phyloP scores from a whole-genome alignment of 805 yeast species.

The Schizosaccharomyces pombe region DNA sequence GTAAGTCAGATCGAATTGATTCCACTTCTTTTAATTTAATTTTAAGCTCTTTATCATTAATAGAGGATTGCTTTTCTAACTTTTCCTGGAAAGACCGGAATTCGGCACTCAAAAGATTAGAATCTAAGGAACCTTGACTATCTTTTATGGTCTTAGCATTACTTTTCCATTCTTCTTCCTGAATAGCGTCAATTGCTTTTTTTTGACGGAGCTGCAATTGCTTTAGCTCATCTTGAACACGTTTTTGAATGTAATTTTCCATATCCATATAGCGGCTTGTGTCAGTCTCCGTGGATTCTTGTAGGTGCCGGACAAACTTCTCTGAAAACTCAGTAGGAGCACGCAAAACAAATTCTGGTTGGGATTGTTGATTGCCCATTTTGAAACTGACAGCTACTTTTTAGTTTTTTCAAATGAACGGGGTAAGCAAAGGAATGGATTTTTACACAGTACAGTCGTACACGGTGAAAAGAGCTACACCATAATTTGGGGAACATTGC shows the following conservation, averaged over 20 bases:
- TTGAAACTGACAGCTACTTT: neutral
- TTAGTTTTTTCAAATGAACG: neutral
- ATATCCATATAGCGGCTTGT: neutral
- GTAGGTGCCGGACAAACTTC: neutral
- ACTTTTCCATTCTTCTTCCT: neutral
- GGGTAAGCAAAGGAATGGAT: too few species aligned
- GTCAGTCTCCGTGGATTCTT: neutral
- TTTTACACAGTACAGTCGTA: too few species aligned
- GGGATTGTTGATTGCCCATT: neutral
- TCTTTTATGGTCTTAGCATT: neutral
- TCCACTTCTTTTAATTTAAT: neutral
- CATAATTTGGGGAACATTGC: too few species aligned
- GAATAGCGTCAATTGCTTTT: neutral
- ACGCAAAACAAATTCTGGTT: neutral
- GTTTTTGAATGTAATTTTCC: neutral
- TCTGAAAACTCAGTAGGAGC: slow-evolving; percentile 1
- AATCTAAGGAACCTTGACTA: neutral
- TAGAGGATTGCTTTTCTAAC: neutral
- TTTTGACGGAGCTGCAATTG: neutral
- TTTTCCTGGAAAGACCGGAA: neutral
- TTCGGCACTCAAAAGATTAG: neutral
- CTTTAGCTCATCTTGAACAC: neutral
- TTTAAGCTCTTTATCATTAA: neutral
- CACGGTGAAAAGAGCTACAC: too few species aligned
- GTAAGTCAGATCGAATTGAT: neutral